Evolutionary conservation across 371 early-diverging fungal genomes (phyloP).

Genomic region (Circinella minor): DNA sequence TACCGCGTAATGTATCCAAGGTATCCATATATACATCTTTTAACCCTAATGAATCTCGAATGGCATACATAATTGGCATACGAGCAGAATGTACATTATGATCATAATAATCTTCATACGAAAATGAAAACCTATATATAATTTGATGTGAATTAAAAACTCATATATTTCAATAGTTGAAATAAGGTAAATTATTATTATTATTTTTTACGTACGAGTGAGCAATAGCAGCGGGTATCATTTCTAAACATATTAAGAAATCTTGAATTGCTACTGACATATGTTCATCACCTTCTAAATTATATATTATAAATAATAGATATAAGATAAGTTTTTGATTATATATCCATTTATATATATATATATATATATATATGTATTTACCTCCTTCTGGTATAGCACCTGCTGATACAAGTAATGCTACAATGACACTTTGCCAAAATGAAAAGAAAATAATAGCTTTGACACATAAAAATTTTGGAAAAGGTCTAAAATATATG

Average conservation of each 20-base stretch:
- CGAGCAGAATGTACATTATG: slow-evolving; percentile 71
- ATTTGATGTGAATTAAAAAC: no score
- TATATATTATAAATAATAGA: not conserved
- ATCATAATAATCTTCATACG: slow-evolving; percentile 76
- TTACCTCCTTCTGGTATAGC: slow-evolving; percentile 68
- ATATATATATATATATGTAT: not conserved
- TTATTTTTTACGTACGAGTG: slow-evolving; percentile 77
- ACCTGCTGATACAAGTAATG: slow-evolving; percentile 79
- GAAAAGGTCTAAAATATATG: slow-evolving; percentile 68
- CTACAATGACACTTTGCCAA: slow-evolving; percentile 93
- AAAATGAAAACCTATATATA: slow-evolving; percentile 64
- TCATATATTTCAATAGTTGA: no score
- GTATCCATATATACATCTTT: slow-evolving; percentile 87
- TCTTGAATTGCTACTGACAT: slow-evolving; percentile 91
- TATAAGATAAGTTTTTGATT: not conserved
- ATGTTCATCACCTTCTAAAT: slow-evolving; percentile 59
- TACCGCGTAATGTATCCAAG: slow-evolving; percentile 76
- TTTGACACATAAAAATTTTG: slow-evolving; percentile 95
- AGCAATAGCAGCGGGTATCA: slow-evolving; percentile 83
- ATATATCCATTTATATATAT: not conserved
- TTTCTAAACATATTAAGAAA: slow-evolving; percentile 91
- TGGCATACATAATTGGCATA: slow-evolving; percentile 77
- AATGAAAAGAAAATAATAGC: slow-evolving; percentile 94
- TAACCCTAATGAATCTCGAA: slow-evolving; percentile 83
- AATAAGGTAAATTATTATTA: not conserved